Conservation (phyloP, 1,139 yeast genomes). For the Taphrina confusa region DNA sequence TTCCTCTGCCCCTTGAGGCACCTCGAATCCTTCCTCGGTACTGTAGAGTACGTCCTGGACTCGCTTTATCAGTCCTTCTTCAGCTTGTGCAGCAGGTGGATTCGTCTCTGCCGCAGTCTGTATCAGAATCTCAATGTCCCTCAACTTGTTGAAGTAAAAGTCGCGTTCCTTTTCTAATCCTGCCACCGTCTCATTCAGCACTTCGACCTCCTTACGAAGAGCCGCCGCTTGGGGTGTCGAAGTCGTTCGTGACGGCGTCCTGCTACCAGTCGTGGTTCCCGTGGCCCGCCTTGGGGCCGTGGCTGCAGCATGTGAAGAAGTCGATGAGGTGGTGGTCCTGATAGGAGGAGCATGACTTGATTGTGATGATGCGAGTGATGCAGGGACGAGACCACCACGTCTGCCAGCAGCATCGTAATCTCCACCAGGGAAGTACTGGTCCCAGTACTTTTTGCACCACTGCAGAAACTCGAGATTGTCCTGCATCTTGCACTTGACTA, state of each 20-base stretch:
- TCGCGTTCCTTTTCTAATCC: constrained; percentile 66
- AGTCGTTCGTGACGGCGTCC: constrained; percentile 36
- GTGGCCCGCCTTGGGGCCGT: constrained; percentile 25
- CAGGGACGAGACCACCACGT: constrained; percentile 46
- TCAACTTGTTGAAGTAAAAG: constrained; percentile 82
- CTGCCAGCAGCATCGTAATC: constrained; percentile 68
- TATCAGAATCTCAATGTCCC: constrained; percentile 81
- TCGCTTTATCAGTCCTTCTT: constrained; percentile 56
- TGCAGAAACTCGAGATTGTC: constrained; percentile 92
- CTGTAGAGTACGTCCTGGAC: constrained; percentile 75
- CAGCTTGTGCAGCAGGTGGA: constrained; percentile 46
- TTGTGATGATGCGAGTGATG: constrained; percentile 9
- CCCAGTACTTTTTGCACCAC: constrained; percentile 86
- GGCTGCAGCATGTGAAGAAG: constrained; percentile 12
- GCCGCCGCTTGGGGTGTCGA: constrained; percentile 24
- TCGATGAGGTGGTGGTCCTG: constrained; percentile 1
- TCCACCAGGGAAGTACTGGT: constrained; percentile 67
- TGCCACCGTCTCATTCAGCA: constrained; percentile 42
- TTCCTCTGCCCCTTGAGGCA: constrained; percentile 44
- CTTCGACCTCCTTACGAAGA: constrained; percentile 40
- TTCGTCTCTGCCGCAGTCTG: constrained; percentile 61
- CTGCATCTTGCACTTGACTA: constrained; percentile 85
- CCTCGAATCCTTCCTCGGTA: constrained; percentile 56
- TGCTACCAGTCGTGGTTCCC: constrained; percentile 1
- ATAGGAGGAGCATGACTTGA: constrained; percentile 11